Base-by-base conservation (phyloP, 2,329 filamentous ascomycete species). In the Calonectria hongkongensis region DNA sequence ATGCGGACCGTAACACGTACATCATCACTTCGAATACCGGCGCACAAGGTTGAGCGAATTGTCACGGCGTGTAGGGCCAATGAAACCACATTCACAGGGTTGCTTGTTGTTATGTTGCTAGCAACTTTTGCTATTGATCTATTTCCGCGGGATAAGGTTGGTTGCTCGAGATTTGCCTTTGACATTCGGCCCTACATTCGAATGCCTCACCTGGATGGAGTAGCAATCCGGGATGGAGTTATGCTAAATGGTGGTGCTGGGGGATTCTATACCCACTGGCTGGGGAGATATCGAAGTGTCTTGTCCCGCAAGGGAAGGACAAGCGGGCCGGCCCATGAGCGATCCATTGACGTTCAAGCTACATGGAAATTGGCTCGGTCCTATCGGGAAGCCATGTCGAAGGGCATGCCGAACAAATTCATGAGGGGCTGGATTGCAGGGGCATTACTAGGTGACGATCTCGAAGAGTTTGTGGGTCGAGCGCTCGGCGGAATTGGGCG, bases 1-100 rank as follows among this genome's bases (percentile, higher is more conserved):
- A 60, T 72, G 62, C 68, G 74, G 16, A 76, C 73, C 4, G 21
- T 68, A 15, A 73, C 74, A 9, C 45, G 65, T 3, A 48, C 74
- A 2, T 71, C 72, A 1, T 64, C 65, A 3, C 43, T 69, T 50
- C 73, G 75, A 28, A 74, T 76, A 28, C 48, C 71, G 8, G 69
- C 71, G 3, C 25, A 41, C 8, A 45, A 72, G 28, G 74, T 76
- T 69, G 28, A 43, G 9, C 28, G 30, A 9, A 70, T 75, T 10
- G 51, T 75, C 33, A 33, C 41, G 2, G 75, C 75, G 1, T 79
- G 78, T 21, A 71, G 75, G 8, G 69, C 28, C 4, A 62, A 75
- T 12, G 68, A 66, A 2, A 75, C 77, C 3, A 79, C 76, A 1
- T 78, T 79, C 25, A 79, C 78, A 0, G 75, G 77, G 4, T 66